Percentiles rank a stretch among this genome's conserved stretches.
Conservation (phyloP, 83 land plant genomes). For the Diphasiastrum complanatum region DNA sequence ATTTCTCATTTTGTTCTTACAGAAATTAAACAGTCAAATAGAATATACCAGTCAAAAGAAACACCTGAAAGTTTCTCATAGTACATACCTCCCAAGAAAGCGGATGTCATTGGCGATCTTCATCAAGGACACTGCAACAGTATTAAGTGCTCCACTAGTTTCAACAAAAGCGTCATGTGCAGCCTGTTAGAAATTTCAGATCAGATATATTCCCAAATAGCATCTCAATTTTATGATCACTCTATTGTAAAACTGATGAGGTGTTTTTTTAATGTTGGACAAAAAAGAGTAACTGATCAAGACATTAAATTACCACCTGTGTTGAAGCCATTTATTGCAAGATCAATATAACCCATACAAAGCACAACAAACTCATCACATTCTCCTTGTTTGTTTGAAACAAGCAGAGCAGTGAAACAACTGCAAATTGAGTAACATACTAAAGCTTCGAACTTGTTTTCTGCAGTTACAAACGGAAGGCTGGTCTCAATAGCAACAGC, state of each 20-base stretch:
- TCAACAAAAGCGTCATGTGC: conserved; percentile 99
- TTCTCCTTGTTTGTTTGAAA: too few species aligned
- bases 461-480: conserved; percentile 88
- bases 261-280: too few species aligned
- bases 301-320: too few species aligned
- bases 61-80: background rate
- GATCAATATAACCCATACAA: too few species aligned
- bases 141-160: conserved; percentile 92
- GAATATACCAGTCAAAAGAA: conserved; percentile 4
- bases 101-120: conserved; percentile 96
- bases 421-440: conserved; percentile 29
- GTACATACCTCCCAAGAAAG: conserved; percentile 75
- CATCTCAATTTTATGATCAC: too few species aligned
- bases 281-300: too few species aligned
- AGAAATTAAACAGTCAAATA: background rate
- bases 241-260: too few species aligned
- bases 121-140: conserved; percentile 79
- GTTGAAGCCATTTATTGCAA: too few species aligned
- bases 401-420: too few species aligned
- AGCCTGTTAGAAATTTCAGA: conserved; percentile 47
- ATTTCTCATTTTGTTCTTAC: too few species aligned
- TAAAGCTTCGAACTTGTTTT: conserved; percentile 98
- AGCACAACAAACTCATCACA: too few species aligned
- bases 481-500: conserved; percentile 83
- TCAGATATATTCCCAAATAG: background rate